Conservation (phyloP, 2,329 filamentous ascomycete species). For the Penicillium sp. region DNA sequence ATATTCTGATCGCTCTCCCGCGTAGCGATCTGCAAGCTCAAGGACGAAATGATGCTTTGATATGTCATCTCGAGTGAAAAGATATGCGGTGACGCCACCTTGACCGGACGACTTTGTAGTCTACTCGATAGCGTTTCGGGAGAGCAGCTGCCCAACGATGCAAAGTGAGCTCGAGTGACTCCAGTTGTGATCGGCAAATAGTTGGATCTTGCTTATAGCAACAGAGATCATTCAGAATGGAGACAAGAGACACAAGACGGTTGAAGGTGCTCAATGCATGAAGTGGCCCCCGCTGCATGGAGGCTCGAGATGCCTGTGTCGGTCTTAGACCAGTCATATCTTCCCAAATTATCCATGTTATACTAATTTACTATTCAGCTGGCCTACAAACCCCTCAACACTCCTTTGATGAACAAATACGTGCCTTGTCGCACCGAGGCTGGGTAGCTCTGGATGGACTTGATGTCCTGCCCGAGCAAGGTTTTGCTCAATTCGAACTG, state of each 20-base stretch:
- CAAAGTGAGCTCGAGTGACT: slow-evolving; percentile 31
- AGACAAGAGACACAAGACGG: slow-evolving; percentile 44
- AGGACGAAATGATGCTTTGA: slow-evolving; percentile 26
- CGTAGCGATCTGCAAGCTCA: slow-evolving; percentile 28
- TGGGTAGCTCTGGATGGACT: slow-evolving; percentile 43
- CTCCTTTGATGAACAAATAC: slow-evolving; percentile 38
- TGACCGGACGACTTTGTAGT: slow-evolving; percentile 26
- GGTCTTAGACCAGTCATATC: slow-evolving; percentile 44
- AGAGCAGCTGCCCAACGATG: slow-evolving; percentile 34
- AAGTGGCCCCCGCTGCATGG: slow-evolving; percentile 41
- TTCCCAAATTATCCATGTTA: slow-evolving; percentile 51
- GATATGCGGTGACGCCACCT: slow-evolving; percentile 32
- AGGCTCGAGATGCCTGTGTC: slow-evolving; percentile 23
- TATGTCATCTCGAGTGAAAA: slow-evolving; percentile 38
- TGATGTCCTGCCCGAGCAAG: slow-evolving; percentile 42
- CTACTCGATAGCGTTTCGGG: slow-evolving; percentile 32
- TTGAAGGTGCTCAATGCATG: slow-evolving; percentile 56
- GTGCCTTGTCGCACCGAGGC: slow-evolving; percentile 36
- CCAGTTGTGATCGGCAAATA: slow-evolving; percentile 26
- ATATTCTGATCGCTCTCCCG: slow-evolving; percentile 25
- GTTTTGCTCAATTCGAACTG: slow-evolving; percentile 42
- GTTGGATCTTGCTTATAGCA: slow-evolving; percentile 25
- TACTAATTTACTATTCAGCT: slow-evolving; percentile 25
- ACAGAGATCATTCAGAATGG: slow-evolving; percentile 35
- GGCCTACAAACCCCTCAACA: slow-evolving; percentile 42